A percentile compares a stretch with the other conserved stretches of the same genome.
Evolutionary conservation across 2,329 filamentous ascomycete species (phyloP).

Genomic region (Fusarium zealandicum): DNA sequence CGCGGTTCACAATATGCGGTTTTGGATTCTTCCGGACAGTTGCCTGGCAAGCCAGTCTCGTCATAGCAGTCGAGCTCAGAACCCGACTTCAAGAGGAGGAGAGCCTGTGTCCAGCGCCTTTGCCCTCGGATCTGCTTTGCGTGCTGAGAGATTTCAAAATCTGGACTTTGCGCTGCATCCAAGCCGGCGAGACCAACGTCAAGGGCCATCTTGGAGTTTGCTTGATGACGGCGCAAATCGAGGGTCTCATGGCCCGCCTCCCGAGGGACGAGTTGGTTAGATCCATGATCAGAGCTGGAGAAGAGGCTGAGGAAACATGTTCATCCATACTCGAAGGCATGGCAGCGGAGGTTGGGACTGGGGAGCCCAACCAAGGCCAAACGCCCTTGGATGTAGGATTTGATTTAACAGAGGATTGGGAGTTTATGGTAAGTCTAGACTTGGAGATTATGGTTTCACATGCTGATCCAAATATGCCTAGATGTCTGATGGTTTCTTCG

Average conservation of each 20-base stretch:
- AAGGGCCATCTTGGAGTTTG: slow-evolving; percentile 57
- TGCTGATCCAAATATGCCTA: neutral
- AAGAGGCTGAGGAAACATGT: slow-evolving; percentile 46
- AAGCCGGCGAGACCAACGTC: slow-evolving; percentile 61
- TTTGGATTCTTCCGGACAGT: slow-evolving; percentile 52
- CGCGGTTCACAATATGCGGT: slow-evolving; percentile 49
- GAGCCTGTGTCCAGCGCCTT: slow-evolving; percentile 43
- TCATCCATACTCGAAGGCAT: slow-evolving; percentile 46
- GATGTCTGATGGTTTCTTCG: slow-evolving; percentile 20
- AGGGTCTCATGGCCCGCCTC: slow-evolving; percentile 49
- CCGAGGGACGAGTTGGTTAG: slow-evolving; percentile 44
- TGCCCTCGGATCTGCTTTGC: slow-evolving; percentile 52
- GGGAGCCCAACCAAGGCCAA: neutral
- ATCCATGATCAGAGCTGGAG: slow-evolving; percentile 48
- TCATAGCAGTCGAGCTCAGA: slow-evolving; percentile 52
- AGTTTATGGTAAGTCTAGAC: slow-evolving; percentile 32
- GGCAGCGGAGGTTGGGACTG: slow-evolving; percentile 24
- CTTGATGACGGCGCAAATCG: slow-evolving; percentile 47
- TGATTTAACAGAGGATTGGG: slow-evolving; percentile 35
- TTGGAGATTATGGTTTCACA: rapidly evolving
- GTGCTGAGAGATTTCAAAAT: slow-evolving; percentile 51
- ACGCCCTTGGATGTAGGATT: neutral
- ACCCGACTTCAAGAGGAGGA: slow-evolving; percentile 52
- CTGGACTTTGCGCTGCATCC: slow-evolving; percentile 52
- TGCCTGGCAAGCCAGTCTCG: slow-evolving; percentile 45